Base-by-base conservation (phyloP, 2,329 filamentous ascomycete genomes). In the Parasarocladium wereldwijsianum region DNA sequence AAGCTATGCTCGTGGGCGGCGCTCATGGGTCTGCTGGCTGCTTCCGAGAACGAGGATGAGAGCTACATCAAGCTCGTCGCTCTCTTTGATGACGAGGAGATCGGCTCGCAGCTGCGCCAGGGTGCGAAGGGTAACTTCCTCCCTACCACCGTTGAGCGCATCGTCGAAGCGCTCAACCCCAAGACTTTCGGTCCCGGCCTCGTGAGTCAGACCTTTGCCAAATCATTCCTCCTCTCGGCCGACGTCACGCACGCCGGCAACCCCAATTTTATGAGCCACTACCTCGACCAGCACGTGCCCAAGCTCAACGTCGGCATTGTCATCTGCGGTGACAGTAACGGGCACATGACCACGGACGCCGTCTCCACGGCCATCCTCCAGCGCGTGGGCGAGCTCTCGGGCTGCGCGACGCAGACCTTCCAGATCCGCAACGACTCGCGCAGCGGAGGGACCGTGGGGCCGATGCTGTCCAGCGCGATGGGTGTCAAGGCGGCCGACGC, bases 1-100 rank as follows among this genome's bases (percentile, higher is more conserved):
- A 96, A 94, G 62, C 76, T 98, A 26, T 96, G 90, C 64, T 92
- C 82, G 18, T 96, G 84, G 76, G 74, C 85, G 6, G 87, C 90
- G 6, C 66, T 94, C 31, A 76, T 86, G 52, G 86, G 74, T 4
- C 73, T 98, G 0, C 63, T 94, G 17, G 73, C 77, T 29, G 72
- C 76, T 12, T 60, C 70, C 9, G 57, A 64, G 22, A 61, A 52
- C 40, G 58, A 66, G 1, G 50, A 60, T 8, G 68, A 77, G 36
- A 67, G 75, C n/a, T 69, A 77, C 32, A 74, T 96, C 54, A 92
- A 92, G 56, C 64, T 94, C 32, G 82, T 90, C 20, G 85, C 79
- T n/a, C 76, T 94, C 43, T 96, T 96, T 46, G 90, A 96, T 48
- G 81, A 94, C 45, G 90, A 98, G 54, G 90, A 98, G 54, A 93